Percentiles rank a stretch among this genome's conserved stretches.
Evolutionary conservation across 169 alveolate species (phyloP).

Genomic region (Plasmodium berghei): DNA sequence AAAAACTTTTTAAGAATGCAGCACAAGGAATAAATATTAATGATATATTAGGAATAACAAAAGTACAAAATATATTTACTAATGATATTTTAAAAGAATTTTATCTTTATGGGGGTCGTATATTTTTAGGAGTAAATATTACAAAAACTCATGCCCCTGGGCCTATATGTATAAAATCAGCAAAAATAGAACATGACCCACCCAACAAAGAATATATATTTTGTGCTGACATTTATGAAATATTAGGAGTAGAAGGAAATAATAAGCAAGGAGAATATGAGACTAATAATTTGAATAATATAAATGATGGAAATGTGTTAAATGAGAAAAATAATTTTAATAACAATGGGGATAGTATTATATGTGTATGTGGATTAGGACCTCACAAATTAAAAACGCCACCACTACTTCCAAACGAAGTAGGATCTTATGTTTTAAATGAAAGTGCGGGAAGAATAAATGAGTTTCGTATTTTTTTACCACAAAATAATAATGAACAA

Average conservation of each 20-base stretch:
- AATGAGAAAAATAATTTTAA: conserved; percentile 10
- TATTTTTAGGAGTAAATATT: conserved; percentile 76
- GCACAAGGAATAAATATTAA: conserved; percentile 68
- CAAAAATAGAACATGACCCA: conserved; percentile 46
- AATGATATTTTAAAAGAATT: conserved; percentile 77
- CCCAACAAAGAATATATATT: conserved; percentile 56
- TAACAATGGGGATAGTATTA: conserved; percentile 53
- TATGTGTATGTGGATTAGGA: conserved; percentile 83
- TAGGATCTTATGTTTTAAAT: conserved; percentile 83
- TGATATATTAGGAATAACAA: conserved; percentile 68
- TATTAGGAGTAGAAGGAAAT: conserved; percentile 21
- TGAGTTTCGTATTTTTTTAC: conserved; percentile 82
- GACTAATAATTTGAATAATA: background rate
- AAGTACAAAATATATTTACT: conserved; percentile 77
- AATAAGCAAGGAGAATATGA: conserved; percentile 7
- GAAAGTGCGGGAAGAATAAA: conserved; percentile 87
- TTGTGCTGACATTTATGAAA: conserved; percentile 70
- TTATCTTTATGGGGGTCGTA: conserved; percentile 80
- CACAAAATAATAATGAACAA: conserved; percentile 80
- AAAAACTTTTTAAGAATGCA: conserved; percentile 67
- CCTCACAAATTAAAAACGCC: conserved; percentile 73
- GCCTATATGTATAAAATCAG: conserved; percentile 77
- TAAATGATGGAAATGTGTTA: no score
- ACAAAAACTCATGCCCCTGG: conserved; percentile 81
- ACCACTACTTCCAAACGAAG: conserved; percentile 69